Evolutionary conservation across 2,329 filamentous ascomycete species (phyloP).

Genomic region (Neodidymelliopsis sp.): DNA sequence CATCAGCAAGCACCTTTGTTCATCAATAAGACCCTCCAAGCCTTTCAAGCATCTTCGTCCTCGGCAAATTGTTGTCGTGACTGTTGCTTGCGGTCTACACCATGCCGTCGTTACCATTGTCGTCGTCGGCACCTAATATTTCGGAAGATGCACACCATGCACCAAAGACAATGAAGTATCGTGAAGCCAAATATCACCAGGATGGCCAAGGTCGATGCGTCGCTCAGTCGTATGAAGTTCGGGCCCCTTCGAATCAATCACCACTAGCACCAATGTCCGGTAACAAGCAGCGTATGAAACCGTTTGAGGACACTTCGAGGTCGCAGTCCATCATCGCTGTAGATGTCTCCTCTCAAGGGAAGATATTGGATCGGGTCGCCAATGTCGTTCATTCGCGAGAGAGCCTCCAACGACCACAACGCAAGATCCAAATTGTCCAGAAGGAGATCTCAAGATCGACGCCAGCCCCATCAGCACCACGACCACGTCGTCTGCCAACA

Average conservation of each 20-base stretch:
- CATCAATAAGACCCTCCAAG: background rate
- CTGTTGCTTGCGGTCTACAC: conserved; percentile 1
- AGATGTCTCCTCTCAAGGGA: background rate
- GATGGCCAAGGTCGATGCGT: conserved; percentile 33
- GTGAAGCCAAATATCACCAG: conserved; percentile 32
- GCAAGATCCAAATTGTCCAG: background rate
- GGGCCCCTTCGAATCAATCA: background rate
- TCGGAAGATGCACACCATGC: background rate
- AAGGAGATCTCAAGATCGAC: conserved; percentile 3
- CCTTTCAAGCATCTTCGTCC: background rate
- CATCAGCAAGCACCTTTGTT: conserved; percentile 4
- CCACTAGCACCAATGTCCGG: background rate
- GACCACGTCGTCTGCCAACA: conserved; percentile 38
- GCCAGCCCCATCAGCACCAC: conserved; percentile 44
- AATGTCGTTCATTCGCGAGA: conserved; percentile 32
- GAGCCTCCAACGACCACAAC: conserved; percentile 2
- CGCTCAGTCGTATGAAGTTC: conserved; percentile 27
- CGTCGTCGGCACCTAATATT: background rate
- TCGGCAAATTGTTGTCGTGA: background rate
- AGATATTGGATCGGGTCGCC: background rate
- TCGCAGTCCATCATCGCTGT: background rate
- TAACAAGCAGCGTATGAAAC: background rate
- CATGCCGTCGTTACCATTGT: conserved; percentile 33
- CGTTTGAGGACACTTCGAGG: background rate
- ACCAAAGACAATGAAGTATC: conserved; percentile 19